Base-by-base conservation (phyloP, 208 protist genomes). In the Leptomonas seymouri region DNA sequence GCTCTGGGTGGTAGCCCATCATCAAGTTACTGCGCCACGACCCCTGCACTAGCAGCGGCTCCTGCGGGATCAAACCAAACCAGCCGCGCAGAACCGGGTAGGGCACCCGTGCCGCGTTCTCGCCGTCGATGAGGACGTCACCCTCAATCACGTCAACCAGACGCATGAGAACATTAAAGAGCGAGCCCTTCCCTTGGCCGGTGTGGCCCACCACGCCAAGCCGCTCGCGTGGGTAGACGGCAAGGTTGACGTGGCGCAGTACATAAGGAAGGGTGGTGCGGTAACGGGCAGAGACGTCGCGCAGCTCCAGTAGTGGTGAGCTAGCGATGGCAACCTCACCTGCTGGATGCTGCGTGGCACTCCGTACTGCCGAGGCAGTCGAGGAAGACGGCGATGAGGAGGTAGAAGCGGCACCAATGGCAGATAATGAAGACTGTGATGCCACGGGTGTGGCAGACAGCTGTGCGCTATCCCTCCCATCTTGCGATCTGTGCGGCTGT, bases 31-130 rank as follows among this genome's bases (percentile, higher is more conserved):
- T 81, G 34, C 98, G 82, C 39, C 99, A 81, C 20, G 97, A 94
- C 64, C 96, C 98, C 6, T 76, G 62, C 73, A 99, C 95, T 5
- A 99, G 70, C 21, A 98, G 65, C 16, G 98, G 97, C 65, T 98
- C 96, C 85, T 99, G 98, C 20, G 98, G 98, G 59, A 99, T 98
- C 61, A 99, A 97, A 25, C 89, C 80, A n/a, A 99, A 87, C 50
- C 78, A 75, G n/a, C 75, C 83, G 36, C 99, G 86, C 23, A 99
- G 80, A 51, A 90, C 76, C 11, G 90, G 70, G 42, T 99, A 89
- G 3, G 87, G 85, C 14, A 99, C 69, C n/a, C 57, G 36, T 1
- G 72, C 53, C 21, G 94, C 90, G 80, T 99, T 91, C 60, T 97
- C 67, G 21, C 95, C 97, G 66, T 98, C 93, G 61, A 99, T 90